These are phyloP conservation scores for Leptographium lundbergii DNA, from an alignment of 2,329 filamentous ascomycete genomes.

Conservation along the genomic window DNA sequence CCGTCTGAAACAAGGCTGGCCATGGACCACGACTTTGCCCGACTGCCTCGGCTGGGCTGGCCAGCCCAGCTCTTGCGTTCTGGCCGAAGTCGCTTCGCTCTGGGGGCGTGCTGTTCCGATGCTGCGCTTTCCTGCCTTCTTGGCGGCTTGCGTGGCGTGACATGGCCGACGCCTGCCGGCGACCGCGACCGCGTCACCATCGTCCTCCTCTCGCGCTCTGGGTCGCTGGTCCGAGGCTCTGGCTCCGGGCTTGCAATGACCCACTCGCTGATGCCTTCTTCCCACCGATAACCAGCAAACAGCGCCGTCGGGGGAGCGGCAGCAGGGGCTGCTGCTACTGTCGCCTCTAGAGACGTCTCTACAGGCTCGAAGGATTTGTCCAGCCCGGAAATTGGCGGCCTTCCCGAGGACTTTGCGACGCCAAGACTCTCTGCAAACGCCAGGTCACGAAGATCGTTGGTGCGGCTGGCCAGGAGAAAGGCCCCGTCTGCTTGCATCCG, in stretches of 20 bases:
- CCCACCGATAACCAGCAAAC: conserved; percentile 21
- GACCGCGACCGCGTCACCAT: not conserved
- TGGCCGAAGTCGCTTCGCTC: not conserved
- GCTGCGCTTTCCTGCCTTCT: not conserved
- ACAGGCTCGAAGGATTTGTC: not conserved
- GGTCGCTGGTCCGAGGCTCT: not conserved
- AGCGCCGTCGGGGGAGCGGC: not conserved
- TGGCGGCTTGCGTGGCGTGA: not conserved
- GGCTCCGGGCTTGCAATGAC: conserved; percentile 13
- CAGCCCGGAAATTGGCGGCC: not conserved
- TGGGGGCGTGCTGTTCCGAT: not conserved
- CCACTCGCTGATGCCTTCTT: conserved; percentile 27
- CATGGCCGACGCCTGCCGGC: not conserved
- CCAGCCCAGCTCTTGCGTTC: not conserved
- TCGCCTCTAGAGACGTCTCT: not conserved
- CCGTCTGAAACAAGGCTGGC: conserved; percentile 9
- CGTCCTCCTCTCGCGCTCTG: not conserved
- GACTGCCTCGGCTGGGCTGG: not conserved
- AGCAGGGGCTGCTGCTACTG: not conserved
- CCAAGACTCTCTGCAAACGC: conserved; percentile 37
- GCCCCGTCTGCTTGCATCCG: conserved; percentile 33
- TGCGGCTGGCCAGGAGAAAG: conserved; percentile 38
- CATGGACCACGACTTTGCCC: not conserved
- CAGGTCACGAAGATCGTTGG: conserved; percentile 38
- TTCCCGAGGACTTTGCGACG: not conserved